Base-by-base conservation (phyloP, 257 asterid species). In the Solanum chiquidenum region DNA sequence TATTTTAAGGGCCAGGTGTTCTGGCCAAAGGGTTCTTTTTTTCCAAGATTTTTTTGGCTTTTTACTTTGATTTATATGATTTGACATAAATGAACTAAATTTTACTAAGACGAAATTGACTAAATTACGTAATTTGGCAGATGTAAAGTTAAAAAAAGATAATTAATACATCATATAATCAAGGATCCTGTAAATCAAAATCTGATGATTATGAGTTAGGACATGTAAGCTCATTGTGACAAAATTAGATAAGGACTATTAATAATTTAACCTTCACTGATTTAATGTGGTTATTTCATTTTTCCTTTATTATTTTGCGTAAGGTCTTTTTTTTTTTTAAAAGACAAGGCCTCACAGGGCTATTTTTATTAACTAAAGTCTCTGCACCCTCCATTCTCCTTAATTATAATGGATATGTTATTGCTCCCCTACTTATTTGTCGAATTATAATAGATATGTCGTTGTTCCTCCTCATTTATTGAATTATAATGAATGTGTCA, bases 371-470 rank as follows among this genome's bases (percentile, higher is more conserved):
- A 44, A 44, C 52, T 44, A 44, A 44, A 12, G 52, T 4, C 52
- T 44, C 16, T 0, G 3, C 3, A 9, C 8, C 2, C 1, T 4
- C 6, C 5, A 62, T 4, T 7, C 13, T 62, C 1, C 13, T 21
- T 2, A 21, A 60, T 60, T 60, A 9, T 3, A 44, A 60, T 60
- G 1, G 1, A 60, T 60, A 60, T 60, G 5, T 23, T 60, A 9
- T 60, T 23, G 3, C 6, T 7, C 1, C 0, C 11, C 11, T 58
- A 0, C 11, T 18, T 8, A 55, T 55, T 55, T 2, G 4, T 55
- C 4, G 1, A 20, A 20, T 58, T 20, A 58, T 3, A 23, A 52
- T 60, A 5, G 3, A 62, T n/a, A 62, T 62, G 5, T 62, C 12
- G 1, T 62, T 62, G 6, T 55, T 23, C 7, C 29, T 62, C 12